Percentiles rank a stretch among this genome's conserved stretches.
Conservation (phyloP, 495 filamentous ascomycete species). For the Coniosporium apollinis region DNA sequence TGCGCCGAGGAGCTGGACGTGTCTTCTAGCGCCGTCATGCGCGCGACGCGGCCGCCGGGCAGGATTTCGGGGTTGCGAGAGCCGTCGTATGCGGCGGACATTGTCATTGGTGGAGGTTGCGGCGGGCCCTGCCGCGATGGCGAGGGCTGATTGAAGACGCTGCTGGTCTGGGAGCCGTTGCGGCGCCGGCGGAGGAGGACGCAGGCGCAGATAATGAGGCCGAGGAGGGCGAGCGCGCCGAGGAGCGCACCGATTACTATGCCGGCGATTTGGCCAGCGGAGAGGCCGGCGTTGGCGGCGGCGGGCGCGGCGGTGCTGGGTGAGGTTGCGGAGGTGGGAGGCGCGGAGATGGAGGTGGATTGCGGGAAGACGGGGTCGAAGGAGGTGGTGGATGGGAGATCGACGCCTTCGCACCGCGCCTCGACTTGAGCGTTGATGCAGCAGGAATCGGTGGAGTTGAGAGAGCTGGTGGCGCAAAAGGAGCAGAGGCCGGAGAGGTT, state of each 20-base stretch:
- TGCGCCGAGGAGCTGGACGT: conserved; percentile 12
- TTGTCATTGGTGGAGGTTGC: no score
- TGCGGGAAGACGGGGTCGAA: conserved; percentile 45
- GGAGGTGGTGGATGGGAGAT: conserved; percentile 56
- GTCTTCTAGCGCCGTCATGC: conserved; percentile 86
- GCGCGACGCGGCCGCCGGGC: conserved; percentile 75
- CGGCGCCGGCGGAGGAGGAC: conserved; percentile 36
- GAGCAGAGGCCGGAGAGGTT: conserved; percentile 76
- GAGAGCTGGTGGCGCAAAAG: conserved; percentile 66
- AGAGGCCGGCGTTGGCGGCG: conserved; percentile 33
- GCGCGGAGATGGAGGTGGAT: conserved; percentile 27
- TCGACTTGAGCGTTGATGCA: conserved; percentile 68
- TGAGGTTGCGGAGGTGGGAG: conserved; percentile 24
- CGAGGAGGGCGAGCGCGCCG: conserved; percentile 48
- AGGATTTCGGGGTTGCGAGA: conserved; percentile 39
- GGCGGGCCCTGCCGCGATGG: conserved; percentile 37
- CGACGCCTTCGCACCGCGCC: conserved; percentile 49
- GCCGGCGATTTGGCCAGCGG: conserved; percentile 75
- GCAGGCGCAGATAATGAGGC: conserved; percentile 42
- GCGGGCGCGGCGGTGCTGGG: conserved; percentile 23
- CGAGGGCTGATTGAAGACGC: conserved; percentile 70
- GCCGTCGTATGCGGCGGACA: conserved; percentile 13
- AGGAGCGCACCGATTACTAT: conserved; percentile 70
- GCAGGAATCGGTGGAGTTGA: conserved; percentile 89
- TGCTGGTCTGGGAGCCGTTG: conserved; percentile 40